Base-by-base conservation (phyloP, 2,329 filamentous ascomycete genomes). In the Fusarium hainanense region DNA sequence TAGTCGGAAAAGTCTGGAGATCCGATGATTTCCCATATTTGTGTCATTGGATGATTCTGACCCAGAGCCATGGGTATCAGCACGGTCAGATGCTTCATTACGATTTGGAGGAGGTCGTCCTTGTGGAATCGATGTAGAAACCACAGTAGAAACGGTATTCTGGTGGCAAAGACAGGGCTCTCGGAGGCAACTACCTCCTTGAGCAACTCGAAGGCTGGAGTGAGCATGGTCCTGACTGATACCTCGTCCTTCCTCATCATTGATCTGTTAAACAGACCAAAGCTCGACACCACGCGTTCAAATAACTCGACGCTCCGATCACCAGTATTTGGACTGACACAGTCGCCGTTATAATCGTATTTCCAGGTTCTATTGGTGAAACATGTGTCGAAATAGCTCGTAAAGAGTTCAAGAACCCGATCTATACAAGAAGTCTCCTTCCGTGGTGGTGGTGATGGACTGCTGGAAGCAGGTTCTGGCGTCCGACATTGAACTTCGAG, bases 291-390 rank as follows among this genome's bases (percentile, higher is more conserved):
- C 21, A 78, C 77, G 7, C 78, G 74, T 54, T 79, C 78, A 57
- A 79, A 79, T n/a, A 79, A 57, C 30, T 78, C 77, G 23, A 78
- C 74, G 40, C 77, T 77, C n/a, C 76, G 74, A 46, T 79, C 76
- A 1, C 63, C 66, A 10, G 68, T 37, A 9, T 55, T 63, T n/a
- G 51, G 66, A 27, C 72, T 76, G 32, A 55, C 60, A 48, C 78
- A 79, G 48, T 66, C 72, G 13, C 72, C 67, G 56, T 79, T 74
- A 37, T 77, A 79, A 34, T 79, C 75, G 57, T 73, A 73, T 10
- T 66, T 59, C 78, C 78, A 79, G 6, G 58, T 58, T 4, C 77
- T 75, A 10, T 61, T 73, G 1, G 69, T 54, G 30, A 79, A 77
- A 21, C 74, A 77, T 2, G 73, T 58, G 16, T 78, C 73, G 27